Conservation (phyloP, 192 early-diverging fungal species). For the Umbelopsis ramanniana region DNA sequence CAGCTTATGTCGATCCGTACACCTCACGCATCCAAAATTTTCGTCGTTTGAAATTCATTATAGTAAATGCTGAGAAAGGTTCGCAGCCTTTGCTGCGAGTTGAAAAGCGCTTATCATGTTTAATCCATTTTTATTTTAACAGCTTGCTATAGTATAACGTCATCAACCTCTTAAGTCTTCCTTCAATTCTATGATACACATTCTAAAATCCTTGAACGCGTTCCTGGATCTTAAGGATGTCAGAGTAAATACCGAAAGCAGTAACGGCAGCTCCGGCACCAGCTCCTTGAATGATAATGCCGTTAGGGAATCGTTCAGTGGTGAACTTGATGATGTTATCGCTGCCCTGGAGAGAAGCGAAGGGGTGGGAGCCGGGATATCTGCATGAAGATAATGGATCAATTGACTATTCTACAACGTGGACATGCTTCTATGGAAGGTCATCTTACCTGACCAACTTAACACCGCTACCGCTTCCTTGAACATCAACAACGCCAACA, state of each 20-base stretch:
- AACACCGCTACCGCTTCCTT: slow-evolving; percentile 70
- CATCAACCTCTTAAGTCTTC: not conserved
- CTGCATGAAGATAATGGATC: slow-evolving; percentile 31
- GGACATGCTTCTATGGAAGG: not conserved
- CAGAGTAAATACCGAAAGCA: slow-evolving; percentile 96
- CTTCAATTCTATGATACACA: not conserved
- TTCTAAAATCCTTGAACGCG: slow-evolving; percentile 44
- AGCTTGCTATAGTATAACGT: not conserved
- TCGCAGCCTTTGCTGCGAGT: too few species aligned
- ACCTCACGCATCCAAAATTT: too few species aligned
- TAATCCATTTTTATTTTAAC: too few species aligned
- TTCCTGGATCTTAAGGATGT: slow-evolving; percentile 87
- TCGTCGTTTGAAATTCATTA: too few species aligned
- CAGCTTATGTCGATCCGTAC: too few species aligned
- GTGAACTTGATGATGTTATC: slow-evolving; percentile 99
- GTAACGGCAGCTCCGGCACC: slow-evolving; percentile 96
- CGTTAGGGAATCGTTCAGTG: slow-evolving; percentile 92
- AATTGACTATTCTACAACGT: too few species aligned
- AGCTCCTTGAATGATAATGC: slow-evolving; percentile 93
- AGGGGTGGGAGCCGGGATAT: slow-evolving; percentile 89
- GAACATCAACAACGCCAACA: slow-evolving; percentile 84
- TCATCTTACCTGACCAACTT: slow-evolving; percentile 67
- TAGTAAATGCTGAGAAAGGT: too few species aligned
- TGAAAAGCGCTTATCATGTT: too few species aligned
- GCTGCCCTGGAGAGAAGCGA: slow-evolving; percentile 94